Percentiles rank a stretch among this genome's conserved stretches.
Conservation (phyloP, 176 grass and related monocot species). For the Aechmea fasciata region DNA sequence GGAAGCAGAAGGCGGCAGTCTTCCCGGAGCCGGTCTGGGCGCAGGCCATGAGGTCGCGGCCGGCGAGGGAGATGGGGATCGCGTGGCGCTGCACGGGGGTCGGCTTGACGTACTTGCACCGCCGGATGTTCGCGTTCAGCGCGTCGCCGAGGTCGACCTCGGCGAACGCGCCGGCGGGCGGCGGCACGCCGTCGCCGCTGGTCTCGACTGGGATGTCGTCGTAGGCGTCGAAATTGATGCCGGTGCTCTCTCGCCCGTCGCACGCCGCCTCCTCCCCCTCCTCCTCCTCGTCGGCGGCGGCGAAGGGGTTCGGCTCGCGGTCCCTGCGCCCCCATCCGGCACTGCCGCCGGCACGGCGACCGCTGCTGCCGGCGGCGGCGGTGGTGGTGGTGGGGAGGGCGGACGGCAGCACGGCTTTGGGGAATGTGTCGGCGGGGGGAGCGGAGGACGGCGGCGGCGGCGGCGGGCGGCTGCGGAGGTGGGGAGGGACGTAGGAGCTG, state of each 20-base stretch:
- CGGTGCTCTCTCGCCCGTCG: conserved; percentile 35
- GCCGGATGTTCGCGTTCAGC: conserved; percentile 71
- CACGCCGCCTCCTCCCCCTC: background rate
- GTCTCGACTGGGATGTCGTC: conserved; percentile 89
- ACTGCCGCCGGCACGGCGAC: conserved; percentile 24
- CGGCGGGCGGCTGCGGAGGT: conserved; percentile 46
- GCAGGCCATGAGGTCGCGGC: conserved; percentile 87
- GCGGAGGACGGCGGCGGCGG: background rate
- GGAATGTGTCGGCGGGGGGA: background rate
- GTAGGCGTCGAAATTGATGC: conserved; percentile 90
- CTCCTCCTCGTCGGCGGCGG: background rate
- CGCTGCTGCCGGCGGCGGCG: background rate
- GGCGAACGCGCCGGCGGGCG: conserved; percentile 60
- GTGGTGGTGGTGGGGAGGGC: conserved; percentile 1
- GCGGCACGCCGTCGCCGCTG: conserved; percentile 69
- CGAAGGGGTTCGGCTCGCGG: conserved; percentile 68
- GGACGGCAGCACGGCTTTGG: background rate
- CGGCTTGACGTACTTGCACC: conserved; percentile 82
- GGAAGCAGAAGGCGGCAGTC: conserved; percentile 80
- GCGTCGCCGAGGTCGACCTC: conserved; percentile 78
- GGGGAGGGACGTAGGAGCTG: conserved; percentile 72
- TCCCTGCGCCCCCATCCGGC: conserved; percentile 55
- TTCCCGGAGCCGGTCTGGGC: conserved; percentile 92
- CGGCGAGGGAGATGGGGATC: conserved; percentile 56
- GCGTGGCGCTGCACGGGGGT: conserved; percentile 89